Conservation (phyloP, 192 early-diverging fungal genomes). For the Gorgonomyces haynaldii region DNA sequence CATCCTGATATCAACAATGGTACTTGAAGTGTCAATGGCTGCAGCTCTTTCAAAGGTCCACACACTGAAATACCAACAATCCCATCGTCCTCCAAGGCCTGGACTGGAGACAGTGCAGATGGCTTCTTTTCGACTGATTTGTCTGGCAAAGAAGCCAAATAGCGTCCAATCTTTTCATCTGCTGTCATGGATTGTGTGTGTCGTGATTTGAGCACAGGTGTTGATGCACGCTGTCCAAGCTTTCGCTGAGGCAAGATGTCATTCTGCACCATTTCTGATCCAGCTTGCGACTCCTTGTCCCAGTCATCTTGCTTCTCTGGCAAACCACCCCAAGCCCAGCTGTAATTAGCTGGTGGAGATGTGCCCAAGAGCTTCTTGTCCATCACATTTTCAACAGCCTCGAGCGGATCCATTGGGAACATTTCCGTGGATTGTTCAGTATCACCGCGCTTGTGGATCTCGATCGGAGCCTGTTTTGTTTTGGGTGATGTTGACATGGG, state of each 20-base stretch:
- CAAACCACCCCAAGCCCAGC: constrained; percentile 63
- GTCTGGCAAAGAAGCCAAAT: constrained; percentile 13
- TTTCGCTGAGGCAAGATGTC: constrained; percentile 15
- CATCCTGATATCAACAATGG: constrained; percentile 9
- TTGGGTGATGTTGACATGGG: too few species aligned
- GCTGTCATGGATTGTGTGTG: constrained; percentile 13
- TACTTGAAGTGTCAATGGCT: neutral
- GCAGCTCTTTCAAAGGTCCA: constrained; percentile 5
- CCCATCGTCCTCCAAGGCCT: constrained; percentile 13
- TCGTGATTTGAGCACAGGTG: neutral
- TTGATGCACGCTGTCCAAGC: neutral
- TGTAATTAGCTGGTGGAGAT: constrained; percentile 47
- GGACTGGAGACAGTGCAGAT: too few species aligned
- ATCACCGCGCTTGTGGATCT: too few species aligned
- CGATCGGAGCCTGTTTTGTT: too few species aligned
- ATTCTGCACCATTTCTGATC: constrained; percentile 17
- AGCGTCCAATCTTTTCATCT: constrained; percentile 36
- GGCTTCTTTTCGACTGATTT: too few species aligned
- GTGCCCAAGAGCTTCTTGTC: too few species aligned
- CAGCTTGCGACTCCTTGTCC: neutral
- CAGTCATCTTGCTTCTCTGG: constrained; percentile 35
- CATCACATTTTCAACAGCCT: too few species aligned
- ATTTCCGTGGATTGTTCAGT: too few species aligned
- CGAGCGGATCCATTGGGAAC: too few species aligned
- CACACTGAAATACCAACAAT: constrained; percentile 5